Evolutionary conservation across 768 basidiomycete species (phyloP).

Genomic region (Boletales sp.): DNA sequence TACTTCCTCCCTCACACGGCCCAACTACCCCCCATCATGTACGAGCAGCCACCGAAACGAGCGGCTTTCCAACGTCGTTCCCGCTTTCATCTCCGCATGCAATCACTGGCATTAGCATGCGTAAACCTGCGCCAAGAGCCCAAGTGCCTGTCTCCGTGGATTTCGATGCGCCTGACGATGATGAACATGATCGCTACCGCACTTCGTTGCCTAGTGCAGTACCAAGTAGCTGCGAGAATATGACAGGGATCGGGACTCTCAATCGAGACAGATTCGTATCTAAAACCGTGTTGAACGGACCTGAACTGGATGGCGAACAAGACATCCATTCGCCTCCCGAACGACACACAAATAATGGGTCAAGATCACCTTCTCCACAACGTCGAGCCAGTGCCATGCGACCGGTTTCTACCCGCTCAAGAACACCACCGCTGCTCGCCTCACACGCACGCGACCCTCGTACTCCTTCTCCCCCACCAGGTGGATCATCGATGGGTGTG

Average conservation of each 20-base stretch:
- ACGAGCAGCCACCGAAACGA: slow-evolving; percentile 34
- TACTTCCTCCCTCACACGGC: slow-evolving; percentile 11
- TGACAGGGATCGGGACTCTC: slow-evolving; percentile 61
- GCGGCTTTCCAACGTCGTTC: slow-evolving; percentile 16
- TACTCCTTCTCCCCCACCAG: slow-evolving; percentile 18
- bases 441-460: slow-evolving; percentile 29
- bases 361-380: slow-evolving; percentile 25
- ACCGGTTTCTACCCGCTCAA: slow-evolving; percentile 35
- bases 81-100: slow-evolving; percentile 19
- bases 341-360: slow-evolving; percentile 8
- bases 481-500: slow-evolving; percentile 9
- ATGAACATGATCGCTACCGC: slow-evolving; percentile 34
- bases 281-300: slow-evolving; percentile 9
- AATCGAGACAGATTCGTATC: slow-evolving; percentile 25
- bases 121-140: slow-evolving; percentile 62
- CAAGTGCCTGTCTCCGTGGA: slow-evolving; percentile 60
- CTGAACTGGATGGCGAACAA: slow-evolving; percentile 17
- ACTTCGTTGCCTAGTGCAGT: slow-evolving; percentile 53
- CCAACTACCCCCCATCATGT: slow-evolving; percentile 27
- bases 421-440: slow-evolving; percentile 38
- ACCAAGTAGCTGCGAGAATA: slow-evolving; percentile 49
- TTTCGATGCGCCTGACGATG: slow-evolving; percentile 34
- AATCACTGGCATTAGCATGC: slow-evolving; percentile 39
- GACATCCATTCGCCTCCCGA: slow-evolving; percentile 15
- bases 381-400: slow-evolving; percentile 26